Conservation (phyloP, 1,284 basidiomycete species). For the Exobasidium rhododendri region DNA sequence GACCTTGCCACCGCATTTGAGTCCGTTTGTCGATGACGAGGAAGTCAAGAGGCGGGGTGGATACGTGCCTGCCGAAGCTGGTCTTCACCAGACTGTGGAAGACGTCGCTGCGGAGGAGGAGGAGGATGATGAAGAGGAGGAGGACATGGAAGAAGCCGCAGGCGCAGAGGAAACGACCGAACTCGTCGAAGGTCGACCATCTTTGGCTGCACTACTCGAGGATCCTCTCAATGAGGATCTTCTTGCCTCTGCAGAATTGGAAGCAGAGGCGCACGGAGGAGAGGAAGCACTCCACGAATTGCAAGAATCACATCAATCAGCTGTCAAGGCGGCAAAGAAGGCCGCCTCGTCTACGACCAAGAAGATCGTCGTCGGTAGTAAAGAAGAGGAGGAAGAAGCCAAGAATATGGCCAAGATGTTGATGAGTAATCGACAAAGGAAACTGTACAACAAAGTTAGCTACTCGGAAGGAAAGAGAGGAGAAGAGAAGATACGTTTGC, state of each 20-base stretch:
- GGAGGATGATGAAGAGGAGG: slow-evolving; percentile 60
- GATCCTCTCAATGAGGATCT: slow-evolving; percentile 66
- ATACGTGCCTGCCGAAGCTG: slow-evolving; percentile 57
- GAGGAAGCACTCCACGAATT: slow-evolving; percentile 78
- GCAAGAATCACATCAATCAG: slow-evolving; percentile 56
- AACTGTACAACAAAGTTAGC: slow-evolving; percentile 93
- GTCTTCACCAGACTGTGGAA: slow-evolving; percentile 58
- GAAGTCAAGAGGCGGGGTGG: slow-evolving; percentile 58
- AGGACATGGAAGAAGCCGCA: slow-evolving; percentile 36
- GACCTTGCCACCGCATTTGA: slow-evolving; percentile 87
- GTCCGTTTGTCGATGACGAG: slow-evolving; percentile 83
- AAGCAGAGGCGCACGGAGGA: slow-evolving; percentile 84
- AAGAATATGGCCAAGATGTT: slow-evolving; percentile 83
- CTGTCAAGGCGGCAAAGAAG: slow-evolving; percentile 42
- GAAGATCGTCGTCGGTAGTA: slow-evolving; percentile 43
- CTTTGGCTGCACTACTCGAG: slow-evolving; percentile 46
- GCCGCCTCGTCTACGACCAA: slow-evolving; percentile 17
- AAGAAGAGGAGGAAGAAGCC: slow-evolving; percentile 69
- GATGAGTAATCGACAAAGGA: slow-evolving; percentile 94
- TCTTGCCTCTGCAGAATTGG: slow-evolving; percentile 82
- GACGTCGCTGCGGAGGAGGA: slow-evolving; percentile 63
- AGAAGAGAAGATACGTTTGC: slow-evolving; percentile 61
- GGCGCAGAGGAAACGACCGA: slow-evolving; percentile 54
- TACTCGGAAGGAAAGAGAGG: slow-evolving; percentile 76
- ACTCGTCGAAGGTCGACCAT: slow-evolving; percentile 50